Conservation (phyloP, 2,329 filamentous ascomycete genomes). For the Pseudogymnoascus sp. region DNA sequence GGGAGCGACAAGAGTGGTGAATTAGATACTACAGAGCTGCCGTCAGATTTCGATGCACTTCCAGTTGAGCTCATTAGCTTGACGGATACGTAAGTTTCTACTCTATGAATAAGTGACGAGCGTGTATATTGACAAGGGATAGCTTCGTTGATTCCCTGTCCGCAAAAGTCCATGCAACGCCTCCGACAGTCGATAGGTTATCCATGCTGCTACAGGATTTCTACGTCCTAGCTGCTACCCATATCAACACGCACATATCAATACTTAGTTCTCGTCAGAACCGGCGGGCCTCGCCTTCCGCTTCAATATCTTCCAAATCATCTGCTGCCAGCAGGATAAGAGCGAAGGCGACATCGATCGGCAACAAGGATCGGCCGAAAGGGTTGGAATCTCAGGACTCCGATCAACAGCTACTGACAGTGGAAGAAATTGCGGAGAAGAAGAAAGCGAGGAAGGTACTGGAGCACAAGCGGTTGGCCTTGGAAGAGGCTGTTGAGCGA, state of each 20-base stretch:
- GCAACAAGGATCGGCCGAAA: constrained; percentile 44
- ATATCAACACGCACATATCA: constrained; percentile 81
- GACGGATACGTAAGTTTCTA: constrained; percentile 61
- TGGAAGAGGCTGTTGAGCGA: constrained; percentile 89
- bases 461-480: constrained; percentile 63
- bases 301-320: constrained; percentile 45
- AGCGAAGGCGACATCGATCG: constrained; percentile 46
- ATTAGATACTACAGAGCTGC: constrained; percentile 12
- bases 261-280: constrained; percentile 67
- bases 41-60: constrained; percentile 67
- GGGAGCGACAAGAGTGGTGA: constrained; percentile 25
- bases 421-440: constrained; percentile 71
- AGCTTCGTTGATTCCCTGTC: constrained; percentile 88
- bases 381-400: constrained; percentile 28
- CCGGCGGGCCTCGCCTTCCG: constrained; percentile 52
- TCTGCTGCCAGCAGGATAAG: constrained; percentile 50
- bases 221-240: constrained; percentile 69
- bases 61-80: constrained; percentile 89
- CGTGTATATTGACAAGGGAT: constrained; percentile 18
- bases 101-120: constrained; percentile 5
- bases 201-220: constrained; percentile 92
- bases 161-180: constrained; percentile 76
- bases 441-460: constrained; percentile 70
- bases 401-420: constrained; percentile 83
- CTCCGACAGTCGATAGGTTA: constrained; percentile 73